Evolutionary conservation across 2,329 filamentous ascomycete genomes (phyloP), one percentile per base, ranked within the genome.

Genomic region (Colletotrichum cuscutae): DNA sequence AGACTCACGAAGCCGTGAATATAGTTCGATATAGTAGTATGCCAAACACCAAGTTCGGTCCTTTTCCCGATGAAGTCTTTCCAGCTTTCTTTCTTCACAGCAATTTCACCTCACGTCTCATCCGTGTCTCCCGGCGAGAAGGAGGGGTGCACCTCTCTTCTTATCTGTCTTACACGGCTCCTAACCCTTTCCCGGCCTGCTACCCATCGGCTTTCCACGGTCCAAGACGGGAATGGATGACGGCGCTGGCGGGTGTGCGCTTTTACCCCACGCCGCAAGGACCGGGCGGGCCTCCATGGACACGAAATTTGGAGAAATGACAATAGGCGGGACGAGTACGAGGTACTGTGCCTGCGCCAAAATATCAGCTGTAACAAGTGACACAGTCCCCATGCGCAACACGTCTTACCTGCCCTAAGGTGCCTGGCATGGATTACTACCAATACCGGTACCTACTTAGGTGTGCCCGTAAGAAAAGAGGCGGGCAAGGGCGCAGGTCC

Each of bases 201-300:
- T 35, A 3, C 37, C 42, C 42, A 49, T 68, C 69, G 69, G 69
- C 69, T 72, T 72, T 54, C 69, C 59, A 52, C 65, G 65, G 65
- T 58, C 53, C 65, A 69, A 69, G 59, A 59, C 42, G 69, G 66
- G 24, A 49, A 24, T 35, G 32, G 32, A 35, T 9, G 58, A 3
- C n/a, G 58, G 37, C 37, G 37, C 37, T 7, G 30, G 53, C 22
- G 53, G 32, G 32, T 35, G 12, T 56, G 53, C 22, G 37, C 37
- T 42, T 12, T 28, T 15, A 26, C 26, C 62, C 15, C 37, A 49
- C 35, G 37, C 57, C 46, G 42, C 56, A 42, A 56, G 32, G 37
- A 42, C 57, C 19, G 58, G 7, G 32, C 12, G 4, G 22, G 42
- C 37, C 5, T 12, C 35, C 35, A 42, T 42, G 35, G 35, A 15